phyloP scores from a whole-genome alignment of 345 rosid genomes.

The Camelina laxa region DNA sequence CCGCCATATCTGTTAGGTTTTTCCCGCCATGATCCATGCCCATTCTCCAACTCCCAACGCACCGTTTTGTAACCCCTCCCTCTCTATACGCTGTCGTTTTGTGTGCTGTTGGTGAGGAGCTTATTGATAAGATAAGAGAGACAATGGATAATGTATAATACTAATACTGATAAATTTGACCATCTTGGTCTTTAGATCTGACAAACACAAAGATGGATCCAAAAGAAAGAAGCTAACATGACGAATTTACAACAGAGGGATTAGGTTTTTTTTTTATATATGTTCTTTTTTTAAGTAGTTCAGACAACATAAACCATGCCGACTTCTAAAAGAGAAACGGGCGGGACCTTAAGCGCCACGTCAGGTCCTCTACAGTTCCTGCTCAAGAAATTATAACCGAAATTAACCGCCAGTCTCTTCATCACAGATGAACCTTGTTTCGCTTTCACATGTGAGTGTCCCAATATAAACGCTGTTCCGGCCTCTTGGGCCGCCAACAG shows the following conservation, averaged over 20 bases:
- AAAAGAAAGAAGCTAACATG: background rate
- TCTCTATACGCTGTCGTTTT: conserved; percentile 10
- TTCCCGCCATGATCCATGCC: conserved; percentile 37
- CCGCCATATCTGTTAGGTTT: conserved; percentile 39
- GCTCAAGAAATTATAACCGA: conserved; percentile 86
- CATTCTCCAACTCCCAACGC: conserved; percentile 22
- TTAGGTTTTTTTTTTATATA: background rate
- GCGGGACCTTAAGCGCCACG: conserved; percentile 91
- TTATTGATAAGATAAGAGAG: too few species aligned
- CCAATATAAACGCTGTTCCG: conserved; percentile 87
- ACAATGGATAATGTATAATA: background rate
- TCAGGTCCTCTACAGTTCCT: conserved; percentile 93
- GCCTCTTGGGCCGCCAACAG: conserved; percentile 73
- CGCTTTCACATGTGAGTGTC: conserved; percentile 92
- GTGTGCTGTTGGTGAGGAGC: background rate
- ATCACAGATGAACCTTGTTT: conserved; percentile 90
- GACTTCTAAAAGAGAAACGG: conserved; percentile 84
- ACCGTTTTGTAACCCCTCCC: conserved; percentile 11
- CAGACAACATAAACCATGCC: conserved; percentile 95
- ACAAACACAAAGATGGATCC: background rate
- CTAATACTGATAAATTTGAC: background rate
- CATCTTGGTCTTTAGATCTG: background rate
- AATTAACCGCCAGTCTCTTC: conserved; percentile 73
- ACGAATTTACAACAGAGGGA: conserved; percentile 33
- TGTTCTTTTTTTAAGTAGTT: background rate